Evolutionary conservation across 768 basidiomycete species (phyloP).

Genomic region (Phanerodontia chrysosporium): DNA sequence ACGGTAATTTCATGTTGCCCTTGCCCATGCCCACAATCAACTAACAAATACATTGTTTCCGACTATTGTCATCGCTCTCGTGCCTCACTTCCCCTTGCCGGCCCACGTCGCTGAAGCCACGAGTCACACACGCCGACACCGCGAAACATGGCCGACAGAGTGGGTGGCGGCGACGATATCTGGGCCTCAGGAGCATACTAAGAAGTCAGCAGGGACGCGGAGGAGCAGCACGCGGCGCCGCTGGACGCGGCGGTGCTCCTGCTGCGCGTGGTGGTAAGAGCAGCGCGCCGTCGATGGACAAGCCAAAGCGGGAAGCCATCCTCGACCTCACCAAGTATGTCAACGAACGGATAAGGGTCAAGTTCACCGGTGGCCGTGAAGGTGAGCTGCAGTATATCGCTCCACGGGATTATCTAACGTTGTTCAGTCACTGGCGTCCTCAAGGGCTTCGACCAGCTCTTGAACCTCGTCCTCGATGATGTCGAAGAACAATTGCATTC

Average conservation of each 20-base stretch:
- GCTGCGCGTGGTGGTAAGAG: conserved; percentile 36
- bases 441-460: conserved; percentile 94
- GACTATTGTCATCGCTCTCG: not conserved
- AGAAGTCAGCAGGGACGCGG: conserved; percentile 56
- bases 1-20: not conserved
- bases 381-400: conserved; percentile 49
- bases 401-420: conserved; percentile 3
- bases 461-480: conserved; percentile 96
- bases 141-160: conserved; percentile 54
- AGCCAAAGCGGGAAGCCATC: conserved; percentile 90
- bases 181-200: conserved; percentile 20
- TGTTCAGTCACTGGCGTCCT: conserved; percentile 78
- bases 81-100: not conserved
- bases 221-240: conserved; percentile 41
- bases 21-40: not conserved
- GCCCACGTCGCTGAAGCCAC: not conserved
- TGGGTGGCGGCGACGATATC: conserved; percentile 32
- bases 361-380: conserved; percentile 97
- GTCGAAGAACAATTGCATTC: conserved; percentile 77
- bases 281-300: conserved; percentile 53
- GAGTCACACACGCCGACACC: not conserved
- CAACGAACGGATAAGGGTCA: conserved; percentile 88
- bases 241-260: conserved; percentile 25
- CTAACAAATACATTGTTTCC: not conserved
- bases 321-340: conserved; percentile 93